Conservation (phyloP, 768 basidiomycete genomes). For the Clavaria fumosa region DNA sequence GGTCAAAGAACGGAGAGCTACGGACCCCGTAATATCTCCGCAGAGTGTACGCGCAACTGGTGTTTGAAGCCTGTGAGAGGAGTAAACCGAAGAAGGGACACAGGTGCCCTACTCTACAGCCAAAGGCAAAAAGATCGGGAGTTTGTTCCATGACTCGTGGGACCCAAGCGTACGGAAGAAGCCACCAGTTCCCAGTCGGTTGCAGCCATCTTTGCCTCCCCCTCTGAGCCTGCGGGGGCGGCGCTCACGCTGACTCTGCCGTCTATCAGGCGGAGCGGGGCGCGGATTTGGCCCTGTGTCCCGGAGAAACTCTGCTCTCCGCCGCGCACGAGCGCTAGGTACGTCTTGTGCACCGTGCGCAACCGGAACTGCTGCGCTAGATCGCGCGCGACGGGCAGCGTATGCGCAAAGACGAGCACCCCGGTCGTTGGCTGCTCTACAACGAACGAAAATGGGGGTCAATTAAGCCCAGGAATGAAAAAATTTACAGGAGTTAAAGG, state of each 20-base stretch:
- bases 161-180: slow-evolving; percentile 34
- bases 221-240: too few relatives aligned
- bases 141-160: background rate
- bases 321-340: slow-evolving; percentile 48
- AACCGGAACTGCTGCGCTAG: slow-evolving; percentile 39
- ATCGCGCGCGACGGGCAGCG: slow-evolving; percentile 26
- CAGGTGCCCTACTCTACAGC: slow-evolving; percentile 25
- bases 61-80: slow-evolving; percentile 54
- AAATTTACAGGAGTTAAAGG: too few relatives aligned
- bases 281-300: slow-evolving; percentile 26
- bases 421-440: slow-evolving; percentile 43
- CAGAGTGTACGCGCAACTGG: slow-evolving; percentile 52
- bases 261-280: slow-evolving; percentile 26
- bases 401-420: slow-evolving; percentile 38
- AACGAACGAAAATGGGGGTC: background rate
- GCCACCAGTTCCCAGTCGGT: slow-evolving; percentile 47
- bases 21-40: slow-evolving; percentile 13
- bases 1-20: slow-evolving; percentile 3
- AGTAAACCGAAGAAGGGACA: slow-evolving; percentile 41
- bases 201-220: slow-evolving; percentile 21
- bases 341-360: slow-evolving; percentile 36
- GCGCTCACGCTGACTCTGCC: slow-evolving; percentile 34
- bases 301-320: slow-evolving; percentile 29
- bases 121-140: slow-evolving; percentile 9
- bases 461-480: too few relatives aligned